Percentiles rank a stretch among this genome's conserved stretches.
Evolutionary conservation across 768 basidiomycete species (phyloP).

Genomic region (Suillus clintonianus): DNA sequence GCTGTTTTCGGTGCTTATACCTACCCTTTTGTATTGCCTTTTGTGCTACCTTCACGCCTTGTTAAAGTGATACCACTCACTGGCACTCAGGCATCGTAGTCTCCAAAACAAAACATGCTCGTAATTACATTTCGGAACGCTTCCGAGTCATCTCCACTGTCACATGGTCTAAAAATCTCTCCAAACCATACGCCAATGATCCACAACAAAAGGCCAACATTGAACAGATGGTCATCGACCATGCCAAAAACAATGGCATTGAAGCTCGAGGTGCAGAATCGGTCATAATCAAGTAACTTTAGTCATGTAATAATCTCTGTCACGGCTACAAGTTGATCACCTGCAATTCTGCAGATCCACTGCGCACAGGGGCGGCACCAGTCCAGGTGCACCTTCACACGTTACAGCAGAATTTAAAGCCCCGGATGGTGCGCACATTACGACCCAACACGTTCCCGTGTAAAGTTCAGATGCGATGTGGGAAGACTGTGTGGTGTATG

Average conservation of each 20-base stretch:
- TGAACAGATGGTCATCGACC: background rate
- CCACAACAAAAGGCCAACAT: background rate
- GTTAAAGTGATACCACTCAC: background rate
- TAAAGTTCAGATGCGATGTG: background rate
- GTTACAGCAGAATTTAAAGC: too few species aligned
- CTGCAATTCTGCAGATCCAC: background rate
- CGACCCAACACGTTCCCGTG: background rate
- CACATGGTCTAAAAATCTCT: background rate
- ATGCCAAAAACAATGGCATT: background rate
- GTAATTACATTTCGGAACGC: background rate
- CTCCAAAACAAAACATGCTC: background rate
- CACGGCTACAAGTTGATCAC: background rate
- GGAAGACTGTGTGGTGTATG: background rate
- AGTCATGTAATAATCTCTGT: background rate
- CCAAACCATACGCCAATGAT: background rate
- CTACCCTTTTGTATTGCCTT: too few species aligned
- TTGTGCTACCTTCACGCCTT: background rate
- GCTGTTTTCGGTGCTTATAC: too few species aligned
- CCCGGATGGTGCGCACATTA: background rate
- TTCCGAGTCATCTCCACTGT: background rate
- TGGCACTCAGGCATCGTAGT: background rate
- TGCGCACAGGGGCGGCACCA: too few species aligned
- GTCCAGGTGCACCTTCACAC: too few species aligned
- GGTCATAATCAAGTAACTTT: background rate
- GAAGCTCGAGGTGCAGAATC: background rate